Base-by-base conservation (phyloP, 1,284 basidiomycete genomes). In the Moniliella sp. region DNA sequence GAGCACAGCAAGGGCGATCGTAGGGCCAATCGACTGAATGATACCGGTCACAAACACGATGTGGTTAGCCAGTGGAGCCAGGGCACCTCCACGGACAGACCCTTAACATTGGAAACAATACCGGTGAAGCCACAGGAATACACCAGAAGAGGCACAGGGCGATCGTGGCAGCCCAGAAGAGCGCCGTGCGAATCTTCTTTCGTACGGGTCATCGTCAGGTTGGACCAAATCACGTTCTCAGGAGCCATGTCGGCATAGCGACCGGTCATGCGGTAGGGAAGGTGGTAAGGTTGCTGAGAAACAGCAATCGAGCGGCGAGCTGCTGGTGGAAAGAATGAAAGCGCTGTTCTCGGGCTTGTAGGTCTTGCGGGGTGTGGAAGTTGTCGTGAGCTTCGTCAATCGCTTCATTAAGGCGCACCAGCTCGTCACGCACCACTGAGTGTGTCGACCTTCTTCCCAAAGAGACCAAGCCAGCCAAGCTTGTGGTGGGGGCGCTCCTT, bases 271-370 rank as follows among this genome's bases (percentile, higher is more conserved):
- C 43, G 42, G 42, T 50, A 53, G 12, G 51, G 52, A 23, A 43
- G 31, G 38, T 54, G 51, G 37, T 50, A 46, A 12, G 44, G 42
- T 23, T 42, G 36, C 3, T 38, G 31, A 45, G 40, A 17, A 34
- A 35, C 15, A 47, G 48, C 34, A 48, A 37, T 40, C 51, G 42
- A 4, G 53, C 47, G 26, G 79, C 79, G 44, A 91, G 78, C 64
- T 94, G 88, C 46, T 73, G 70, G 61, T 86, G 75, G 69, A 94
- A 97, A 81, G 76, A 39, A 97, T 70, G 61, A 97, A 97, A 10
- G 56, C 63, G n/a, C 57, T 55, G 40, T 51, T 55, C 42, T 66
- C 54, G 1, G 76, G 75, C 3, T 64, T 64, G 54, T 68, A 71
- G 40, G 68, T 65, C 23, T 62, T 62, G 25, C 71, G 61, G 35